Evolutionary conservation across 306 rosid species (phyloP), one percentile per base, ranked within the genome.

Genomic region (Hippophae gyantsensis): DNA sequence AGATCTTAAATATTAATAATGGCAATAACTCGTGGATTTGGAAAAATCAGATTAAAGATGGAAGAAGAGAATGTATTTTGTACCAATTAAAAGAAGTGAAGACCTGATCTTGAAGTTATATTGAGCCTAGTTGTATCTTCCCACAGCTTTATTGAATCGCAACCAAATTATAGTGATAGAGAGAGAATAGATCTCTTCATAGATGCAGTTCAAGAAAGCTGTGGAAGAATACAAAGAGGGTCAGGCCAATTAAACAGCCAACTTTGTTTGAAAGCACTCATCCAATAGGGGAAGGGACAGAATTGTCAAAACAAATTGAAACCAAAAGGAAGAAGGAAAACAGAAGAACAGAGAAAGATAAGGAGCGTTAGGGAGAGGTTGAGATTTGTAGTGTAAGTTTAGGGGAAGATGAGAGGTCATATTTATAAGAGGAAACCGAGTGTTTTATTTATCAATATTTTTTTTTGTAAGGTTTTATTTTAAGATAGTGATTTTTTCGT

Each of bases 121-220:
- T 77, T 87, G 97, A 76, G 74, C 70, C 89, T 79, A 69, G 80
- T 61, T 63, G 95, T 93, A 86, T 89, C 94, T 86, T 93, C 99
- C 99, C 99, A 93, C 99, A 93, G 99, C 99, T 89, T 86, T 89
- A 86, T 93, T 89, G 99, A 89, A 93, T 97, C 81, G 94, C 99
- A 84, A 69, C 45, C 23, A 23, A 56, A 10, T 7, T n/a, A 1
- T 5, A 40, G 38, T 2, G 49, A 12, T 8, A 42, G 53, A 80
- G 65, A 74, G 72, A 57, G 71, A 63, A 56, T 48, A 27, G 69
- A 66, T 83, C 77, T 73, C 63, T 43, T 11, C 11, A 48, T 54
- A 12, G 80, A 84, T 86, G 99, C 99, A 86, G 99, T 93, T 93
- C 99, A 93, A 93, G 99, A 93, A 93, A 93, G 99, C 99, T 93